Conservation (phyloP, 2,329 filamentous ascomycete species). For the Tolypocladium sp. region DNA sequence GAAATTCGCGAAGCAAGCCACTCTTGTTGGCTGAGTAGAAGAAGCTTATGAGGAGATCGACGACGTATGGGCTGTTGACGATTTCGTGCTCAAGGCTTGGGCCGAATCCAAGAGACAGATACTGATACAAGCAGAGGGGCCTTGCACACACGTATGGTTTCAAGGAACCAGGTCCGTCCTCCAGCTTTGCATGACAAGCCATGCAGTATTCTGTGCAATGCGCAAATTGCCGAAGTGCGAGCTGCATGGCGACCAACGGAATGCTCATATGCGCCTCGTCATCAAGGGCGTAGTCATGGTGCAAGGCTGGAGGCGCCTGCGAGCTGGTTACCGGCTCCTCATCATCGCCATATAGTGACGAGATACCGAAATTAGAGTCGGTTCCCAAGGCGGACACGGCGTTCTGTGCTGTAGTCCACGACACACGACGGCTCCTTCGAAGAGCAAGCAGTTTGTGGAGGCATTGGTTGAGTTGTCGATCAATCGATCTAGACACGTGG, state of each 20-base stretch:
- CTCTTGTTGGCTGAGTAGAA: slow-evolving; percentile 53
- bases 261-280: slow-evolving; percentile 33
- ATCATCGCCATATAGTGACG: neutral
- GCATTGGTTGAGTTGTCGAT: neutral
- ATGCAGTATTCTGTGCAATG: slow-evolving; percentile 82
- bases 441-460: neutral
- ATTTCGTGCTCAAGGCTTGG: slow-evolving; percentile 82
- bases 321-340: neutral
- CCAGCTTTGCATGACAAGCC: slow-evolving; percentile 65
- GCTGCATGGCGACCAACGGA: slow-evolving; percentile 59
- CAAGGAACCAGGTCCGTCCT: slow-evolving; percentile 56
- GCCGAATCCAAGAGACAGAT: slow-evolving; percentile 77
- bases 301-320: slow-evolving; percentile 9
- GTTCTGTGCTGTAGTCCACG: slow-evolving; percentile 1
- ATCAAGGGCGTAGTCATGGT: slow-evolving; percentile 18
- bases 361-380: too few relatives aligned
- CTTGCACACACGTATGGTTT: slow-evolving; percentile 74
- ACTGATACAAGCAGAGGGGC: slow-evolving; percentile 75
- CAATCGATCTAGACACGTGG: neutral
- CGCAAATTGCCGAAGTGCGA: slow-evolving; percentile 65
- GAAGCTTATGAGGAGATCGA: slow-evolving; percentile 77
- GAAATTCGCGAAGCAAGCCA: slow-evolving; percentile 32
- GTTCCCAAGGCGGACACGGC: neutral
- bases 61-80: slow-evolving; percentile 65
- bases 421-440: neutral